A percentile compares a stretch with the other conserved stretches of the same genome.
phyloP scores from a whole-genome alignment of 164 flowering plant genomes.

The Paratinospora sagittata region DNA sequence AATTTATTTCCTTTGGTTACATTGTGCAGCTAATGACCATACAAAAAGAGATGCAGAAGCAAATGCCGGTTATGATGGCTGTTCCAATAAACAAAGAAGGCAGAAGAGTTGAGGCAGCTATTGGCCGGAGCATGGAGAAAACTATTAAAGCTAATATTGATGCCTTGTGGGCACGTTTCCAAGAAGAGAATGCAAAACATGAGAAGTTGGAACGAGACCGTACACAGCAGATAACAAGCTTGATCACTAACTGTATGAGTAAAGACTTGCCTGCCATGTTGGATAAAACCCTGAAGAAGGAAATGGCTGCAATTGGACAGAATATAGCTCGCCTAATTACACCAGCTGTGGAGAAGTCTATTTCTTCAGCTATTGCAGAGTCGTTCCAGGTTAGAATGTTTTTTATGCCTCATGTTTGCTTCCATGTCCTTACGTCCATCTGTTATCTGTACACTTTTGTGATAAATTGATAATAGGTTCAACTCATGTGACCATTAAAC shows the following conservation, averaged over 20 bases:
- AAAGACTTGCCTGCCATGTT: constrained; percentile 66
- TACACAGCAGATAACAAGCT: constrained; percentile 52
- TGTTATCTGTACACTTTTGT: not conserved
- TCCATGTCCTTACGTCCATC: not conserved
- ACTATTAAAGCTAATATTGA: constrained; percentile 66
- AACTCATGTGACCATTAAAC: no score
- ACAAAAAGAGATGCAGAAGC: constrained; percentile 88
- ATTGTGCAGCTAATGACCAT: constrained; percentile 47
- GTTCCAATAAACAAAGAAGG: constrained; percentile 77
- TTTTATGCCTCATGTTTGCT: not conserved
- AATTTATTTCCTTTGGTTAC: not conserved
- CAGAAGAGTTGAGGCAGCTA: constrained; percentile 70
- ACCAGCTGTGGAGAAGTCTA: constrained; percentile 65
- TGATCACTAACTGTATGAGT: constrained; percentile 44
- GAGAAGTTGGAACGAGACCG: constrained; percentile 53
- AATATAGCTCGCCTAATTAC: constrained; percentile 52
- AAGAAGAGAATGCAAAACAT: constrained; percentile 69
- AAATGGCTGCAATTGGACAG: constrained; percentile 64
- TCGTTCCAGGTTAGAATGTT: constrained; percentile 67
- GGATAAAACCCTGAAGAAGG: constrained; percentile 77
- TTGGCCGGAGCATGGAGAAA: constrained; percentile 73
- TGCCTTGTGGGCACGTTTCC: constrained; percentile 87
- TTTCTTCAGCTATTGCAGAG: constrained; percentile 61
- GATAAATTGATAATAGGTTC: no score
- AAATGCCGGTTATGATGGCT: constrained; percentile 40